Evolutionary conservation across 148 eudicot genomes (phyloP).

Genomic region (Fagopyrum tataricum): DNA sequence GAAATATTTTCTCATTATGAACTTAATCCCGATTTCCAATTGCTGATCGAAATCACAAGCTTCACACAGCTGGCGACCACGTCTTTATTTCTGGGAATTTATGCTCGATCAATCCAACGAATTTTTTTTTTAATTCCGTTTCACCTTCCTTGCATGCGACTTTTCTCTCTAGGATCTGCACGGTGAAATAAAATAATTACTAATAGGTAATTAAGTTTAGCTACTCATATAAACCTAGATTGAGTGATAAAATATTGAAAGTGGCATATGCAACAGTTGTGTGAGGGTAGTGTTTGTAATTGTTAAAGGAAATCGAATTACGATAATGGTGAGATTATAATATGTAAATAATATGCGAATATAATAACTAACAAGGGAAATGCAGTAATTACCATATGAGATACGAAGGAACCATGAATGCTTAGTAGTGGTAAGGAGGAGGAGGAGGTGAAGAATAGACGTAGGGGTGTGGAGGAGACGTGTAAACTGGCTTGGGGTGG

Average conservation of each 20-base stretch:
- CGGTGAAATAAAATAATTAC: background rate
- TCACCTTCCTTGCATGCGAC: background rate
- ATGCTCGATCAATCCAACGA: background rate
- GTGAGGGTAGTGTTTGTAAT: background rate
- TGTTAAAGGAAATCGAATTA: too few species aligned
- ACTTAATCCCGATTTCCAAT: too few species aligned
- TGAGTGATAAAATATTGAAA: background rate
- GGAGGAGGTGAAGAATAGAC: slow-evolving; percentile 4
- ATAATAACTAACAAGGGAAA: background rate
- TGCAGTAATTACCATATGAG: background rate
- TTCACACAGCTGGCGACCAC: too few species aligned
- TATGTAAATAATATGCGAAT: too few species aligned
- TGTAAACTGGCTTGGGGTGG: too few species aligned
- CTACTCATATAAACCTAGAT: background rate
- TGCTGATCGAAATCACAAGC: too few species aligned
- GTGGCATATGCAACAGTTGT: background rate
- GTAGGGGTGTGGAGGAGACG: slow-evolving; percentile 2
- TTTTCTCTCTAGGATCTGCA: background rate
- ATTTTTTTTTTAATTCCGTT: background rate
- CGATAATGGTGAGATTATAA: too few species aligned
- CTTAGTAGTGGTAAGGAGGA: slow-evolving; percentile 1
- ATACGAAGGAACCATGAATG: background rate
- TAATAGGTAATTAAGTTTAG: background rate
- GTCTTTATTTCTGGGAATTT: background rate
- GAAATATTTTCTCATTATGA: too few species aligned